Evolutionary conservation across 164 flowering plant genomes (phyloP).

Genomic region (Cinnamomum micranthum): DNA sequence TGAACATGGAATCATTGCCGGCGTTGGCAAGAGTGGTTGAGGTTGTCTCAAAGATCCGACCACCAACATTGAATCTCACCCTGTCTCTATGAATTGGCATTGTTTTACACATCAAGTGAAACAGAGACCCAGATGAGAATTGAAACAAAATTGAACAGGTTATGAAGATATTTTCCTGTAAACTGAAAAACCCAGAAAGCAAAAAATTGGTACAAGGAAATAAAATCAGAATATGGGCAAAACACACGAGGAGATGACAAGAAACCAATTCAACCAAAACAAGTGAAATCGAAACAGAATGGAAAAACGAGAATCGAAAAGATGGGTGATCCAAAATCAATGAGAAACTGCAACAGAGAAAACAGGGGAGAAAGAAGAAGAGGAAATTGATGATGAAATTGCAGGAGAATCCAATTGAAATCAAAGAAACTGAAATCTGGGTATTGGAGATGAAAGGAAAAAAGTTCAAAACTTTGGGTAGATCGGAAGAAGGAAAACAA

Average conservation of each 20-base stretch:
- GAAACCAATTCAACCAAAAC: not conserved
- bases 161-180: not conserved
- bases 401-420: not conserved
- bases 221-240: not conserved
- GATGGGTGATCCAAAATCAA: not conserved
- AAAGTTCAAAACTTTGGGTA: not conserved
- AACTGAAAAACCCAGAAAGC: not conserved
- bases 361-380: not conserved
- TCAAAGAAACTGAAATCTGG: not conserved
- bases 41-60: slow-evolving; percentile 72
- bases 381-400: not conserved
- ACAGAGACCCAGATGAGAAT: not conserved
- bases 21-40: slow-evolving; percentile 82
- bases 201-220: not conserved
- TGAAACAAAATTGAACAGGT: not conserved
- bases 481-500: not conserved
- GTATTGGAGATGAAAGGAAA: not conserved
- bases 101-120: not conserved
- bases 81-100: slow-evolving; percentile 29
- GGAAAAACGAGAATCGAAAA: not conserved
- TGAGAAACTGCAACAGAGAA: not conserved
- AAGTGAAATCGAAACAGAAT: too few species aligned
- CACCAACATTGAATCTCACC: slow-evolving; percentile 78
- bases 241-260: not conserved
- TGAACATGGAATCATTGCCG: slow-evolving; percentile 67